Evolutionary conservation across 1,284 basidiomycete species (phyloP), one percentile per base, ranked within the genome.

Genomic region (Pulveroboletus sp.): DNA sequence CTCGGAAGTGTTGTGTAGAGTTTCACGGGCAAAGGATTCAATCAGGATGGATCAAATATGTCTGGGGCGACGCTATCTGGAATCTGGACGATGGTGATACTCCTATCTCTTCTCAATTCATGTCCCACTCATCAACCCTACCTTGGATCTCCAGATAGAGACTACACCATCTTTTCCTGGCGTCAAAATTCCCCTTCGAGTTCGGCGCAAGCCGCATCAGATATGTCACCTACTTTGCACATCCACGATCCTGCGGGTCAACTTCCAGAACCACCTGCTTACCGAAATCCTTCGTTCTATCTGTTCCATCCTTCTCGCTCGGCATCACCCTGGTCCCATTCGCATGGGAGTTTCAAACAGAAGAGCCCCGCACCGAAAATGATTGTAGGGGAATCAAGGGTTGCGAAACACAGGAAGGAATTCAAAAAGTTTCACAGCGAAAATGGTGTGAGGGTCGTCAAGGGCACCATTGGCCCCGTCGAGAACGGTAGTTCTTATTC

Each of bases 371-470:
- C 49, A 26, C 62, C 64, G 50, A 59, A 62, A 33, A 33, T 11
- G 17, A 29, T 54, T 29, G 65, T 60, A 22, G 63, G 62, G 22
- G 73, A 74, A 55, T 72, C 72, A 43, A 74, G 74, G 3, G 74
- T 81, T 0, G 86, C 83, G 2, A 80, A 83, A 61, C 81, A 87
- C 74, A 90, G 88, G 75, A 86, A 84, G 65, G 84, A 88, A 50
- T 95, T 95, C 65, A 83, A 92, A 64, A 84, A 84, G 59, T 97
- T 97, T 68, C 94, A 96, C 65, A 82, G 81, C 29, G 90, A 91
- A 74, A 95, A 95, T 65, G 96, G 97, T 15, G 96, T 98, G 17
- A 81, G 96, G 52, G 98, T 96, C 8, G 89, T 99, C 26, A 82
- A 89, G 62, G 96, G 96, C 15, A 89, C 85, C 65, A 93, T 99